Conservation (phyloP, 129 eudicot species). For the Cynara cardunculus region DNA sequence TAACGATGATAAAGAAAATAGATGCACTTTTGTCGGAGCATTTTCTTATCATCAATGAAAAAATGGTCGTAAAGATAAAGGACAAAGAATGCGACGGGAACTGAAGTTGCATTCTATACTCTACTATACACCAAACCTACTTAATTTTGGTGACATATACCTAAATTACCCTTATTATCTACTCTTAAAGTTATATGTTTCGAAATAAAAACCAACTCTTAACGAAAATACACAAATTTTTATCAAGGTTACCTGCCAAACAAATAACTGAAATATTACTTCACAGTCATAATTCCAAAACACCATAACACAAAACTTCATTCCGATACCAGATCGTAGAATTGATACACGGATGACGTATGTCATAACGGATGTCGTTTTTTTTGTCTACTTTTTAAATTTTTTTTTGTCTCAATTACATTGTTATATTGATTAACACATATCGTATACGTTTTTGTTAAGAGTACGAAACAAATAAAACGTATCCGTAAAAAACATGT, state of each 20-base stretch:
- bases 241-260: background rate
- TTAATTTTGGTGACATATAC: background rate
- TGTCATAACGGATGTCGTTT: background rate
- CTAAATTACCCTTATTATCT: background rate
- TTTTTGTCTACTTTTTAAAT: no score
- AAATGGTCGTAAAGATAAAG: conserved; percentile 8
- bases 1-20: background rate
- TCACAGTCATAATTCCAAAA: background rate
- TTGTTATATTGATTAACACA: background rate
- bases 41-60: conserved; percentile 17
- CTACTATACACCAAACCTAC: background rate
- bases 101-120: background rate
- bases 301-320: background rate
- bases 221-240: background rate
- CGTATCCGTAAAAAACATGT: background rate
- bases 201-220: background rate
- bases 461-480: background rate
- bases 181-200: background rate
- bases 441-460: background rate
- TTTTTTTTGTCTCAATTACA: background rate
- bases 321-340: no score
- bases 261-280: background rate
- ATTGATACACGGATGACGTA: background rate
- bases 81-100: background rate
- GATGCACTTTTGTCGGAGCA: conserved; percentile 3